phyloP scores from a whole-genome alignment of 371 early-diverging fungal species.

The Paraphysoderma sedebokerense region DNA sequence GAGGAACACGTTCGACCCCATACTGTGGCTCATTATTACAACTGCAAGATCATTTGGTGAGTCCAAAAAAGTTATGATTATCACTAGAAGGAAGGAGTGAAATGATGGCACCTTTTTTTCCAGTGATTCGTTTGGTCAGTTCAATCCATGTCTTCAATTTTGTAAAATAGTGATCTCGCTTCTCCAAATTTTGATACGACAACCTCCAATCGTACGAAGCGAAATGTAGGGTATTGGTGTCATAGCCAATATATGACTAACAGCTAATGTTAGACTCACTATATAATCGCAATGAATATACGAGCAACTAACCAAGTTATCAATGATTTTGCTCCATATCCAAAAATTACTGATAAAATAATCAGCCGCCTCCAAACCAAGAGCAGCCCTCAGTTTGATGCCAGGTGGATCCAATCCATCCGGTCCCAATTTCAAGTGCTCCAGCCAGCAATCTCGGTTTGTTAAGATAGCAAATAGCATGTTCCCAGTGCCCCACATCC shows the following conservation, averaged over 20 bases:
- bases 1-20: constrained; percentile 54
- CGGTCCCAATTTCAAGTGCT: constrained; percentile 64
- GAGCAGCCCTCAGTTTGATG: constrained; percentile 68
- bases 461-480: constrained; percentile 15
- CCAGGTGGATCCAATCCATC: constrained; percentile 70
- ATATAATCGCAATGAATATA: too few relatives aligned
- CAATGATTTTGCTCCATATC: constrained; percentile 78
- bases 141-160: constrained; percentile 63
- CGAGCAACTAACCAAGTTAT: constrained; percentile 1
- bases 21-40: too few relatives aligned
- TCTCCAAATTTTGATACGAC: constrained; percentile 61
- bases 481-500: constrained; percentile 75
- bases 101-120: constrained; percentile 44
- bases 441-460: constrained; percentile 74
- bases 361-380: constrained; percentile 84
- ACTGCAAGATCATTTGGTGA: too few relatives aligned
- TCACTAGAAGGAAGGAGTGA: constrained; percentile 18
- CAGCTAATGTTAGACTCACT: too few relatives aligned
- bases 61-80: constrained; percentile 16
- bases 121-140: constrained; percentile 18
- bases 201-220: constrained; percentile 92
- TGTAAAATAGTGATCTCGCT: constrained; percentile 69
- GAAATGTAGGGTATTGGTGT: constrained; percentile 67
- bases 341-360: constrained; percentile 82
- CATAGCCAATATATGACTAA: constrained; percentile 75